A percentile compares a stretch with the other conserved stretches of the same genome.
These are phyloP conservation scores for Paracorniculantispora psalliotae DNA, from an alignment of 2,329 filamentous ascomycete species.

Conservation along the genomic window DNA sequence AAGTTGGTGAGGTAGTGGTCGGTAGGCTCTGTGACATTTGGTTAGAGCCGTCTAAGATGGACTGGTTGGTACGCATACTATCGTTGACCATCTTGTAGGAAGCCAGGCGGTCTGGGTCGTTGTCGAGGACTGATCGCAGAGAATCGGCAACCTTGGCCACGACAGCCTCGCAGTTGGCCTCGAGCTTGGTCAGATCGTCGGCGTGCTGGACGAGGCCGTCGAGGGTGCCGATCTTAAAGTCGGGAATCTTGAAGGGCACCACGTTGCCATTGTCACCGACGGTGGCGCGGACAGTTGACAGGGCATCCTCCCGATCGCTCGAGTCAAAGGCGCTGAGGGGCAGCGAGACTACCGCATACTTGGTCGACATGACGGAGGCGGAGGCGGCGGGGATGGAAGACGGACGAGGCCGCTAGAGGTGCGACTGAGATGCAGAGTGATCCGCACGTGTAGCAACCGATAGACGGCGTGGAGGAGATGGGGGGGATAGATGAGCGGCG, in stretches of 20 bases:
- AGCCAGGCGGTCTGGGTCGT: constrained; percentile 74
- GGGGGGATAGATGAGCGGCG: background rate
- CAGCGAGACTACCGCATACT: constrained; percentile 85
- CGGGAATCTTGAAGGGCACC: constrained; percentile 74
- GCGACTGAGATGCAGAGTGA: background rate
- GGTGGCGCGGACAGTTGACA: constrained; percentile 68
- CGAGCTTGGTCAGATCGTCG: constrained; percentile 88
- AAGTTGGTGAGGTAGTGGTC: constrained; percentile 88
- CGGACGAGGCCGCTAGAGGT: background rate
- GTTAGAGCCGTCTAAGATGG: constrained; percentile 13
- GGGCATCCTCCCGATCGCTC: constrained; percentile 72
- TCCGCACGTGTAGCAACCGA: background rate
- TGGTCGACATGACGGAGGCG: constrained; percentile 42
- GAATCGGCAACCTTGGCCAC: constrained; percentile 87
- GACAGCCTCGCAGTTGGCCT: constrained; percentile 71
- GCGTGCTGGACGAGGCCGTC: constrained; percentile 95
- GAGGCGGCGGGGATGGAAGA: background rate
- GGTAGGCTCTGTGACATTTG: constrained; percentile 68
- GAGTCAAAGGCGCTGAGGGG: constrained; percentile 82
- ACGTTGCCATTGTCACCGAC: constrained; percentile 73
- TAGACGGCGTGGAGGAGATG: background rate
- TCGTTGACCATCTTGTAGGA: constrained; percentile 93
- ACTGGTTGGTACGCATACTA: constrained; percentile 56
- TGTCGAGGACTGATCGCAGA: constrained; percentile 74
- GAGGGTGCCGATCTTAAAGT: constrained; percentile 96